Percentiles rank a stretch among this genome's conserved stretches.
These are phyloP conservation scores for Calonectria crousiana DNA, from an alignment of 2,329 filamentous ascomycete genomes.

Conservation along the genomic window DNA sequence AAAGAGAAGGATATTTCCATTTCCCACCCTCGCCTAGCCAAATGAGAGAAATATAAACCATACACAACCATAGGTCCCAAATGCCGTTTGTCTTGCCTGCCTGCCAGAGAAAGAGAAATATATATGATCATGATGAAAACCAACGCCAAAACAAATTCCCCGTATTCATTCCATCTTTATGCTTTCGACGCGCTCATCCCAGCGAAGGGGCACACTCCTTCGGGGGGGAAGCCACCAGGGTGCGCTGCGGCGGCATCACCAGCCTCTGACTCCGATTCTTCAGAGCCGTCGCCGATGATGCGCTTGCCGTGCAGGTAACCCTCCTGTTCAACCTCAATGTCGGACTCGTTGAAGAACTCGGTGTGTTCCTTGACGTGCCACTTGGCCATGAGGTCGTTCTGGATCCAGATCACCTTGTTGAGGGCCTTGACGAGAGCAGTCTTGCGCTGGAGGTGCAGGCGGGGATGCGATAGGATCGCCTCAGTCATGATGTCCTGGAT, in stretches of 20 bases:
- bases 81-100: conserved; percentile 25
- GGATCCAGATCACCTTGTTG: conserved; percentile 87
- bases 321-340: conserved; percentile 68
- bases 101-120: conserved; percentile 9
- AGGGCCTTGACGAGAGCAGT: conserved; percentile 81
- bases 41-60: conserved; percentile 10
- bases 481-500: conserved; percentile 84
- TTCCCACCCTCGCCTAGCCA: conserved; percentile 1
- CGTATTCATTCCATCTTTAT: neutral
- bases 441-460: conserved; percentile 75
- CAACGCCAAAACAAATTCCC: conserved; percentile 14
- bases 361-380: conserved; percentile 81
- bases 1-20: conserved; percentile 6
- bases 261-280: conserved; percentile 29
- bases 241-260: conserved; percentile 28
- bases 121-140: conserved; percentile 10
- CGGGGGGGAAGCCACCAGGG: conserved; percentile 28
- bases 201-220: conserved; percentile 43
- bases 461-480: conserved; percentile 79
- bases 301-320: conserved; percentile 74
- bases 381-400: conserved; percentile 88
- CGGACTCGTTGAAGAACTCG: conserved; percentile 65
- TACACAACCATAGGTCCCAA: conserved; percentile 13
- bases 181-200: conserved; percentile 35
- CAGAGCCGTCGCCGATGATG: conserved; percentile 58